phyloP scores from a whole-genome alignment of 345 rosid genomes.

The Dimocarpus longan region DNA sequence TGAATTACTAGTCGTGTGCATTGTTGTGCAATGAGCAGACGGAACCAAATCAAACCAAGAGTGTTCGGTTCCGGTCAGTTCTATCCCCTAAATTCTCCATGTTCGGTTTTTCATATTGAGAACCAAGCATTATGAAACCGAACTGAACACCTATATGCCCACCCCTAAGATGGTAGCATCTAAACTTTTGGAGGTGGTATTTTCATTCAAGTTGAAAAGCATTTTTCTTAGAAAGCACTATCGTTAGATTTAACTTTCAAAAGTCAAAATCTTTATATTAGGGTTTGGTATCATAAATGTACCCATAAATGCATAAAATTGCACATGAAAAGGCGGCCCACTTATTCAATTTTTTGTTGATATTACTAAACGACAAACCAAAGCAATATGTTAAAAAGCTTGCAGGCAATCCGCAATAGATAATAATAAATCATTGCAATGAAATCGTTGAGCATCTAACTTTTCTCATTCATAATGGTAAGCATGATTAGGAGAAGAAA shows the following conservation, averaged over 20 bases:
- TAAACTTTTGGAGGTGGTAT: background rate
- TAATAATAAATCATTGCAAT: no score
- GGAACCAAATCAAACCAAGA: no score
- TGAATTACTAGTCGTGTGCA: no score
- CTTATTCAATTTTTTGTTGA: background rate
- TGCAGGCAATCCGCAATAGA: no score
- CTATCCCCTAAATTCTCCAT: no score
- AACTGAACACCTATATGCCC: no score
- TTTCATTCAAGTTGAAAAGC: background rate
- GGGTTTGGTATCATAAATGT: slow-evolving; percentile 1
- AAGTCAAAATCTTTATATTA: background rate
- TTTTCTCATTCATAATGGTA: background rate
- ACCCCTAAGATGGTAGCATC: background rate
- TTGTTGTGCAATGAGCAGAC: no score
- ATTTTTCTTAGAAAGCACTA: background rate
- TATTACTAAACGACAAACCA: background rate
- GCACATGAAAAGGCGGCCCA: background rate
- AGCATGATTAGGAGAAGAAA: no score
- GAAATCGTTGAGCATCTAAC: background rate
- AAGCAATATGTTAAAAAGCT: background rate
- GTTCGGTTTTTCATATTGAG: no score
- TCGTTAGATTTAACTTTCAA: background rate
- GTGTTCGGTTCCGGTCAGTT: no score
- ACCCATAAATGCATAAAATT: background rate
- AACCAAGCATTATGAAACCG: no score